Base-by-base conservation (phyloP, 106 monocot genomes). In the Amphibolis antarctica region DNA sequence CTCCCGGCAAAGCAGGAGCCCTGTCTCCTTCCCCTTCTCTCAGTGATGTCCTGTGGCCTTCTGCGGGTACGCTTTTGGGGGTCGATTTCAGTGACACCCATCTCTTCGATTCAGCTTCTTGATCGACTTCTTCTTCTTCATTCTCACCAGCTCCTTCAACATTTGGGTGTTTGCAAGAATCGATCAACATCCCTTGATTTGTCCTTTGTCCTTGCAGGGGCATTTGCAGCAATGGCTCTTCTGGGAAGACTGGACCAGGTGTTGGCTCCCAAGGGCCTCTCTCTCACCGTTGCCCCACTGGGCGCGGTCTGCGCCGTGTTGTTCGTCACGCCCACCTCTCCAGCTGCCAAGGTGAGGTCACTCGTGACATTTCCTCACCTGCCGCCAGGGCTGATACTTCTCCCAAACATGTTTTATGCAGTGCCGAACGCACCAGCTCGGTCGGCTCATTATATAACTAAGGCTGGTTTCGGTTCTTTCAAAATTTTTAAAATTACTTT, bases 281-380 rank as follows among this genome's bases (percentile, higher is more conserved):
- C 85, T 4, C 68, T 88, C 62, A 92, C 92, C 12, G 80, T 92
- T 48, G 92, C 92, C 0, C 92, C 92, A 12, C 69, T 88, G 3
- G 88, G 92, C 20, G 92, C 92, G 42, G 92, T 92, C 4, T 82
- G 85, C 29, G 82, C 85, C 0, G 85, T 92, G 42, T 62, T 92
- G 54, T 86, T 92, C 50, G 26, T 77, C 3, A 47, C 85, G 7
- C 92, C 92, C 7, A 71, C 64, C 24, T 72, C 92, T 27, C 88
- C 92, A 52, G 82, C 82, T 49, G 92, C 92, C 0, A 64, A 80
- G 80, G 92, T 92, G 53, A 29, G 20, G 9, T 46, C 5, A 12
- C 25, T 44, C n/a, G n/a, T n/a, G n/a, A n/a, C n/a, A n/a, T n/a
- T n/a, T n/a, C n/a, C n/a, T n/a, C n/a, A n/a, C n/a, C n/a, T n/a